These are phyloP conservation scores for Dacryopinax primogenitus DNA, from an alignment of 768 basidiomycete genomes.

Conservation along the genomic window DNA sequence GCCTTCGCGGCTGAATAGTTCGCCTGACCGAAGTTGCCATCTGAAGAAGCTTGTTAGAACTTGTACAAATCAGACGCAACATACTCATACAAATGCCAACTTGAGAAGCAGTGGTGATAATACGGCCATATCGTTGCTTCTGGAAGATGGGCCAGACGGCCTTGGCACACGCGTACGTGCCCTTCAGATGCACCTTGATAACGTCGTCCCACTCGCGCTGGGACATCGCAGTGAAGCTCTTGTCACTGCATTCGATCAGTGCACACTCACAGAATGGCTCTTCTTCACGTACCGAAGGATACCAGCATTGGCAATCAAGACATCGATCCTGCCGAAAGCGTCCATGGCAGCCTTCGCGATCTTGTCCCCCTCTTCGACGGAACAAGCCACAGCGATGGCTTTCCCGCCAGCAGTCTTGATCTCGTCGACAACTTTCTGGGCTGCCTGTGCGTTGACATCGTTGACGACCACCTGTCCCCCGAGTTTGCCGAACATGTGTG, in stretches of 20 bases:
- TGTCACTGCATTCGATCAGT: constrained; percentile 36
- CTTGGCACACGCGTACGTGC: constrained; percentile 83
- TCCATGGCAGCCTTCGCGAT: constrained; percentile 80
- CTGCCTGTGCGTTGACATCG: constrained; percentile 79
- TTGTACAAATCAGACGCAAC: too few relatives aligned
- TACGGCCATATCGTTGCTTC: constrained; percentile 90
- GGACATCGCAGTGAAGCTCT: constrained; percentile 78
- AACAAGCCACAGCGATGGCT: constrained; percentile 67
- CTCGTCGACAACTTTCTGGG: constrained; percentile 74
- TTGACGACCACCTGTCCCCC: constrained; percentile 98
- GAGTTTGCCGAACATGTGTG: constrained; percentile 77
- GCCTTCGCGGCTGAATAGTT: constrained; percentile 94
- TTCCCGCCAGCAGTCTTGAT: constrained; percentile 79
- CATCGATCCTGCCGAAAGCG: constrained; percentile 76
- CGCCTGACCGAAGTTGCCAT: constrained; percentile 91
- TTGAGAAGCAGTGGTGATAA: constrained; percentile 85
- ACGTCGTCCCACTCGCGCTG: constrained; percentile 93
- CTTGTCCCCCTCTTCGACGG: constrained; percentile 80
- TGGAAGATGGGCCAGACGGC: constrained; percentile 96
- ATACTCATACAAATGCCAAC: constrained; percentile 75
- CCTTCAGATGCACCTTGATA: constrained; percentile 72
- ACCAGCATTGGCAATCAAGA: constrained; percentile 86
- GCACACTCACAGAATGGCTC: neutral
- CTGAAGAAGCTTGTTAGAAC: constrained; percentile 30
- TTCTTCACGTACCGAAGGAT: constrained; percentile 43